Evolutionary conservation across 441 rosid species (phyloP).

Genomic region (Macaranga tanarius): DNA sequence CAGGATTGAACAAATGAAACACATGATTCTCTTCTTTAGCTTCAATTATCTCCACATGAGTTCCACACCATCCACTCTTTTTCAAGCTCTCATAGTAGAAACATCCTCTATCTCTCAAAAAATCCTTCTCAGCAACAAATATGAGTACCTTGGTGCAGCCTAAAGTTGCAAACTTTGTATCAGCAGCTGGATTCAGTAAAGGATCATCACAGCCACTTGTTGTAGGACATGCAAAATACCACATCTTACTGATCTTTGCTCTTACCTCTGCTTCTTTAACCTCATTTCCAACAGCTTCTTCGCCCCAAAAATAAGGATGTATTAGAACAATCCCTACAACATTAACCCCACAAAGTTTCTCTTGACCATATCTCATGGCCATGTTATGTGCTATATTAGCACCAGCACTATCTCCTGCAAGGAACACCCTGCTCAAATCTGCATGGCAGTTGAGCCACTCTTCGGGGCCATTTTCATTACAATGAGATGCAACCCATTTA

Average conservation of each 20-base stretch:
- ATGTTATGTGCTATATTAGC: constrained; percentile 42
- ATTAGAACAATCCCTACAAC: constrained; percentile 31
- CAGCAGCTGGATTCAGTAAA: constrained; percentile 31
- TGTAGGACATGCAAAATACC: constrained; percentile 34
- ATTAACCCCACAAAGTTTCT: constrained; percentile 10
- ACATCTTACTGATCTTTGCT: constrained; percentile 17
- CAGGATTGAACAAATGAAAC: constrained; percentile 29
- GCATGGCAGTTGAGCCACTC: constrained; percentile 33
- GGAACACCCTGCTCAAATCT: constrained; percentile 31
- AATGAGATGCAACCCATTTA: constrained; percentile 35
- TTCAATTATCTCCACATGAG: constrained; percentile 25
- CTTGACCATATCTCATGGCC: constrained; percentile 26
- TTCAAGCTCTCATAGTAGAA: constrained; percentile 28
- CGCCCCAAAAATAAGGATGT: constrained; percentile 49
- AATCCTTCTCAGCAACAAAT: constrained; percentile 37
- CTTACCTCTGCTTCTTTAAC: constrained; percentile 25
- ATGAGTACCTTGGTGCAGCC: constrained; percentile 29
- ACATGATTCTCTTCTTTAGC: constrained; percentile 34
- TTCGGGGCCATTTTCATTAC: constrained; percentile 29
- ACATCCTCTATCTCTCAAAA: constrained; percentile 33
- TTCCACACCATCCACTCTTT: constrained; percentile 33
- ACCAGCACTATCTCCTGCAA: constrained; percentile 43
- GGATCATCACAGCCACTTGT: constrained; percentile 41
- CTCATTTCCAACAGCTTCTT: constrained; percentile 40
- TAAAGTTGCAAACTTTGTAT: constrained; percentile 25